Conservation (phyloP, 23 red algal genomes). For the Agarophyton chilense region DNA sequence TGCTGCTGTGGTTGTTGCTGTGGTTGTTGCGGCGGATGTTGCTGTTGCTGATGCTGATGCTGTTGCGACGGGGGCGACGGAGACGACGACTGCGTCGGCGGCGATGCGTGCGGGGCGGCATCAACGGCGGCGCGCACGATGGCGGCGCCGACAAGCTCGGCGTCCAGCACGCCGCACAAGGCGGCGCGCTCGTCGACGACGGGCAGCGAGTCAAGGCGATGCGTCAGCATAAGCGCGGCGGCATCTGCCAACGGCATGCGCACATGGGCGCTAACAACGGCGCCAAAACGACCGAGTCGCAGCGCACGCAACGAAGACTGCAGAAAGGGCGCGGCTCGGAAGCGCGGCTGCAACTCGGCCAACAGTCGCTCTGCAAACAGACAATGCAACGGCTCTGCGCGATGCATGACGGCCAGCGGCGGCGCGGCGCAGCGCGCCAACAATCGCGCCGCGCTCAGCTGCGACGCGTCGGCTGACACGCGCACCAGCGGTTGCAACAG, state of each 20-base stretch:
- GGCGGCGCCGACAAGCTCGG: conserved; percentile 1
- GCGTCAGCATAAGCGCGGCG: neutral
- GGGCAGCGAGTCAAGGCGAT: neutral
- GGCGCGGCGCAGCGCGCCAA: neutral
- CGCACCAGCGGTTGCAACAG: neutral
- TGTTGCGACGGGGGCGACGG: no score
- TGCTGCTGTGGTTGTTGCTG: no score
- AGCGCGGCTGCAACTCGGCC: conserved; percentile 5
- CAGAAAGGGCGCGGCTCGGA: neutral
- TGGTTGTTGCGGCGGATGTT: no score
- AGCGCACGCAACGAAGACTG: neutral
- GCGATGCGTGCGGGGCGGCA: neutral
- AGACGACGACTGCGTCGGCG: neutral
- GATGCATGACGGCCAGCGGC: conserved; percentile 23
- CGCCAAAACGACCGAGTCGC: neutral
- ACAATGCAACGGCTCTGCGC: neutral
- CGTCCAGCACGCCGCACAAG: conserved; percentile 9
- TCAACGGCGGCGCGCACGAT: neutral
- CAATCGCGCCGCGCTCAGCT: neutral
- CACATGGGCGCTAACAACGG: neutral
- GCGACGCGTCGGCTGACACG: conserved; percentile 15
- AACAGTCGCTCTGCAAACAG: conserved; percentile 16
- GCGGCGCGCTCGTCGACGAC: neutral
- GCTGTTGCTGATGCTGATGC: no score
- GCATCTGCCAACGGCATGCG: neutral